Evolutionary conservation across 306 rosid genomes (phyloP).

Genomic region (Aeschynomene evenia): DNA sequence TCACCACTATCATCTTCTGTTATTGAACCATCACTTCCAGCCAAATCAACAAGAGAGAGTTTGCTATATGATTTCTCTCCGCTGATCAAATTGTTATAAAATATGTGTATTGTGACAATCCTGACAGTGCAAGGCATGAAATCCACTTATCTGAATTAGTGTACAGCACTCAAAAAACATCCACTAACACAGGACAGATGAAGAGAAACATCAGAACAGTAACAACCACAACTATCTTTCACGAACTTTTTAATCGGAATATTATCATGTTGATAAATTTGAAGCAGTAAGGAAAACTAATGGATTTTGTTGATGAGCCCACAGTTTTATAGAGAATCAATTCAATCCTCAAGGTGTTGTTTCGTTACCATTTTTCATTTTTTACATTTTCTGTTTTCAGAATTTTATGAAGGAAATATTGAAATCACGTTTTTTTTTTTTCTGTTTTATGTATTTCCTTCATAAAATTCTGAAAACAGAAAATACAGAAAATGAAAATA

Average conservation of each 20-base stretch:
- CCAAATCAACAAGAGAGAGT: slow-evolving; percentile 79
- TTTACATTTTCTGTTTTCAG: no score
- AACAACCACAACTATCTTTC: background rate
- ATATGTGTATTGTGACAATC: slow-evolving; percentile 62
- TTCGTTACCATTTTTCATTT: no score
- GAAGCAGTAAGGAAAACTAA: background rate
- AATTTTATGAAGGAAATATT: no score
- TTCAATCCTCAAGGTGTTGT: background rate
- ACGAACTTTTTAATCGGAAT: no score
- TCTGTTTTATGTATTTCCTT: no score
- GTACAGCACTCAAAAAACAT: background rate
- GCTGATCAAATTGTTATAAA: slow-evolving; percentile 62
- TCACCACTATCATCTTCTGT: slow-evolving; percentile 77
- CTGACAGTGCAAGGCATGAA: slow-evolving; percentile 49
- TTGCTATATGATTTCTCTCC: slow-evolving; percentile 74
- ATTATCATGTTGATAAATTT: no score
- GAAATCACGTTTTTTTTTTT: no score
- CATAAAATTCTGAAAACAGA: no score
- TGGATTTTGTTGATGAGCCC: background rate
- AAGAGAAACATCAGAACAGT: slow-evolving; percentile 14
- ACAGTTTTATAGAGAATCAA: background rate
- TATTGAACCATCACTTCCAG: slow-evolving; percentile 87
- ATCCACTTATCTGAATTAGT: slow-evolving; percentile 26
- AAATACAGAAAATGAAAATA: no score
- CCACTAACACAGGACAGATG: background rate